Evolutionary conservation across 495 filamentous ascomycete species (phyloP).

Genomic region (Xylaria sp.): DNA sequence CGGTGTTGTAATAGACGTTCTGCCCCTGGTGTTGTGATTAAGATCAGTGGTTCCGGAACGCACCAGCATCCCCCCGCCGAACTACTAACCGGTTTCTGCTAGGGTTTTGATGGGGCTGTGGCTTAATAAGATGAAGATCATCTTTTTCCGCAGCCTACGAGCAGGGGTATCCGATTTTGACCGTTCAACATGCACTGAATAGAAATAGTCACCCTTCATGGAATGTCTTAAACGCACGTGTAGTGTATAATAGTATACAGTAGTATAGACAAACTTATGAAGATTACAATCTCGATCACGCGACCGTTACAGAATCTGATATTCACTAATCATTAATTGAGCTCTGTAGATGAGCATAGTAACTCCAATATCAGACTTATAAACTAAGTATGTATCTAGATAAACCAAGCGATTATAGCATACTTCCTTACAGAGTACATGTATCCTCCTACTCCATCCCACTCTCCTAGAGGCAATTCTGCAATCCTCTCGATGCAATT

Average conservation of each 20-base stretch:
- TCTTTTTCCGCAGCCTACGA: neutral
- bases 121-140: slow-evolving; percentile 18
- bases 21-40: neutral
- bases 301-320: neutral
- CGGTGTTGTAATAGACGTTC: neutral
- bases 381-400: neutral
- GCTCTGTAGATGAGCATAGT: neutral
- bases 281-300: neutral
- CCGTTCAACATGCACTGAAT: neutral
- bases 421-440: neutral
- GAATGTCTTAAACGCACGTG: neutral
- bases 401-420: neutral
- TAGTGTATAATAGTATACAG: too few relatives aligned
- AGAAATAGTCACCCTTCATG: neutral
- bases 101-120: neutral
- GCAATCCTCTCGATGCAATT: neutral
- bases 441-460: neutral
- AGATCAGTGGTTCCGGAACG: neutral
- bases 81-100: neutral
- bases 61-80: neutral
- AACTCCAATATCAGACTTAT: neutral
- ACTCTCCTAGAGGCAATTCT: neutral
- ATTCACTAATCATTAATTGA: too few relatives aligned
- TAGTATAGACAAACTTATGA: neutral
- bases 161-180: neutral